Percentiles rank a stretch among this genome's conserved stretches.
Conservation (phyloP, 768 basidiomycete species). For the Hirschioporus abietinus region DNA sequence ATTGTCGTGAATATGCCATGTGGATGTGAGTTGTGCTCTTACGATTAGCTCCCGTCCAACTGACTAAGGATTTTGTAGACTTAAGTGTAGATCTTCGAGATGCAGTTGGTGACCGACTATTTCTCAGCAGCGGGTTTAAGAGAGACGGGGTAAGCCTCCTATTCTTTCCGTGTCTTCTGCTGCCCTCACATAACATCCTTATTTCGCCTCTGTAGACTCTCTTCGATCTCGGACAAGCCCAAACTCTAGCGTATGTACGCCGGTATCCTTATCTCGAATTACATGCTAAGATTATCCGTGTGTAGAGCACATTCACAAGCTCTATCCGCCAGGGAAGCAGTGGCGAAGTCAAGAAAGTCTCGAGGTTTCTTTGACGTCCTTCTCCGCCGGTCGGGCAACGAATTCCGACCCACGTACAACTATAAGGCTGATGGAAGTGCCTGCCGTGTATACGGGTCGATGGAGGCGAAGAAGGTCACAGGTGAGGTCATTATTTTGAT, state of each 20-base stretch:
- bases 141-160: constrained; percentile 70
- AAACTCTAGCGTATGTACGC: constrained; percentile 48
- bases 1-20: constrained; percentile 92
- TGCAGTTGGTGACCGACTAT: constrained; percentile 87
- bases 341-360: constrained; percentile 68
- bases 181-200: constrained; percentile 4
- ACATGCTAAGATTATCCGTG: neutral
- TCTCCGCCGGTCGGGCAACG: constrained; percentile 34
- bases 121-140: constrained; percentile 71
- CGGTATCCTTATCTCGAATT: neutral
- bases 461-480: constrained; percentile 85
- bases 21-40: constrained; percentile 55
- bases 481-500: constrained; percentile 35
- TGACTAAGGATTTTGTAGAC: constrained; percentile 37
- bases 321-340: constrained; percentile 64
- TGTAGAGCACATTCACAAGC: constrained; percentile 55
- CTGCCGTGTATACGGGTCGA: constrained; percentile 81
- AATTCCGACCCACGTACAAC: constrained; percentile 71
- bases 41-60: neutral
- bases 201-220: constrained; percentile 43
- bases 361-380: constrained; percentile 66
- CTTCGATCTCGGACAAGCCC: constrained; percentile 82
- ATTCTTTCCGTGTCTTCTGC: neutral
- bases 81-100: constrained; percentile 88
- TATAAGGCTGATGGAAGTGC: constrained; percentile 64